A percentile compares a stretch with the other conserved stretches of the same genome.
Evolutionary conservation across 2,329 filamentous ascomycete species (phyloP).

Genomic region (Scedosporium boydii): DNA sequence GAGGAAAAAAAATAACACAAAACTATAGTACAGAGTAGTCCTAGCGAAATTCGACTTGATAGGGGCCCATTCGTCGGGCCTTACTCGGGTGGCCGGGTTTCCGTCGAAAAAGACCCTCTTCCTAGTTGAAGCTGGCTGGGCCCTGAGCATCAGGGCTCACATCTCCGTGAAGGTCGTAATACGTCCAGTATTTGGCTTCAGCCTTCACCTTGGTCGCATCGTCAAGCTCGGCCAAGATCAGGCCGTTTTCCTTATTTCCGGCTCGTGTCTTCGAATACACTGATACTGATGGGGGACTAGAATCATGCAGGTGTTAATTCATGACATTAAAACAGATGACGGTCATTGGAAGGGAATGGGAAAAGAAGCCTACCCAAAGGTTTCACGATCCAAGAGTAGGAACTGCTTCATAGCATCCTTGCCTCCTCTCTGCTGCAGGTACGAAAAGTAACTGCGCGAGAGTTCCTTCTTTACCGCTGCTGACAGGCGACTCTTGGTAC

Average conservation of each 20-base stretch:
- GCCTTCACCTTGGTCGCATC: slow-evolving; percentile 40
- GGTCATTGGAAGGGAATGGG: background rate
- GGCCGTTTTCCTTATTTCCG: slow-evolving; percentile 36
- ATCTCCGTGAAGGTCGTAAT: slow-evolving; percentile 42
- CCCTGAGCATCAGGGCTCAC: slow-evolving; percentile 37
- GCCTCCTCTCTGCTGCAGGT: slow-evolving; percentile 72
- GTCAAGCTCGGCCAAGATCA: slow-evolving; percentile 34
- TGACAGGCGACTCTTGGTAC: slow-evolving; percentile 62
- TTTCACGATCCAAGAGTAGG: slow-evolving; percentile 69
- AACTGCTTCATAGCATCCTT: slow-evolving; percentile 83
- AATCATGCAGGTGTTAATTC: slow-evolving; percentile 8
- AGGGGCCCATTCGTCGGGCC: background rate
- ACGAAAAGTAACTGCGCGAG: slow-evolving; percentile 68
- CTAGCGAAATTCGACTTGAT: background rate
- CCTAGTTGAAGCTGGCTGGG: slow-evolving; percentile 41
- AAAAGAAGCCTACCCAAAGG: slow-evolving; percentile 60
- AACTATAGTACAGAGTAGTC: too few species aligned
- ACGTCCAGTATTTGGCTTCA: slow-evolving; percentile 39
- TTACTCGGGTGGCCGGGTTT: background rate
- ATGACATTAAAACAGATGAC: background rate
- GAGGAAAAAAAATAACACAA: too few species aligned
- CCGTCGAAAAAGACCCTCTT: background rate
- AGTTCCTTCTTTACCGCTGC: slow-evolving; percentile 62
- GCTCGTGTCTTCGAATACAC: slow-evolving; percentile 27
- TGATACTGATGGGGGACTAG: slow-evolving; percentile 37